Evolutionary conservation across 106 monocot genomes (phyloP).

Genomic region (Apostasia ramifera): DNA sequence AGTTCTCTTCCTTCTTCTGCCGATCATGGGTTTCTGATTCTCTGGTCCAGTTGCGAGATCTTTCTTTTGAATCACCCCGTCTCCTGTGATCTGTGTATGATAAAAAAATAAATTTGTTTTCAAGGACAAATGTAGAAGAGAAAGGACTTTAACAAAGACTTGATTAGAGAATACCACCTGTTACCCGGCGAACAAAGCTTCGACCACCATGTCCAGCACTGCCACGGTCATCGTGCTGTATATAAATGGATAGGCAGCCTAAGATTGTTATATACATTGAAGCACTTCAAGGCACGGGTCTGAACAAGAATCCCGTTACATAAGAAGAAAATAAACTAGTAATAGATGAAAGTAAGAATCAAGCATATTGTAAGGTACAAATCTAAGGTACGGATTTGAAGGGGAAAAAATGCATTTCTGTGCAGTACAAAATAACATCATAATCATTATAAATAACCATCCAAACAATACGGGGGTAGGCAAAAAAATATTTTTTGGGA

Average conservation of each 20-base stretch:
- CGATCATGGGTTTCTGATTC: constrained; percentile 12
- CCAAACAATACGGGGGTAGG: too few species aligned
- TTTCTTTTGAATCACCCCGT: constrained; percentile 34
- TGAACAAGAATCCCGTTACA: constrained; percentile 37
- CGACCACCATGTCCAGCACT: constrained; percentile 57
- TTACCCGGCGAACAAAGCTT: constrained; percentile 28
- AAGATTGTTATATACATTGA: constrained; percentile 56
- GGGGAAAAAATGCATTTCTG: too few species aligned
- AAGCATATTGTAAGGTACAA: not conserved
- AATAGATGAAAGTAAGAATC: not conserved
- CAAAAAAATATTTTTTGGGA: too few species aligned
- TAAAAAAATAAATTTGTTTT: not conserved
- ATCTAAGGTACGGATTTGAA: not conserved
- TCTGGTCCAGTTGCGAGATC: constrained; percentile 12
- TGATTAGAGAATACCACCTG: constrained; percentile 25
- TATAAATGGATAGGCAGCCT: constrained; percentile 62
- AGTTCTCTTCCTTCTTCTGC: constrained; percentile 7
- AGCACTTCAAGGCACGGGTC: constrained; percentile 25
- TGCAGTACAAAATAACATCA: not conserved
- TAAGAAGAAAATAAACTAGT: constrained; percentile 15
- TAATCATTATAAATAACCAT: not conserved
- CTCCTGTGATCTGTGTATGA: constrained; percentile 36
- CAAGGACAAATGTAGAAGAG: not conserved
- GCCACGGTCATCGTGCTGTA: constrained; percentile 75
- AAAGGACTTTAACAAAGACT: not conserved